Evolutionary conservation across 2,329 filamentous ascomycete species (phyloP), one percentile per base, ranked within the genome.

Genomic region (Trichoderma oligosporum): DNA sequence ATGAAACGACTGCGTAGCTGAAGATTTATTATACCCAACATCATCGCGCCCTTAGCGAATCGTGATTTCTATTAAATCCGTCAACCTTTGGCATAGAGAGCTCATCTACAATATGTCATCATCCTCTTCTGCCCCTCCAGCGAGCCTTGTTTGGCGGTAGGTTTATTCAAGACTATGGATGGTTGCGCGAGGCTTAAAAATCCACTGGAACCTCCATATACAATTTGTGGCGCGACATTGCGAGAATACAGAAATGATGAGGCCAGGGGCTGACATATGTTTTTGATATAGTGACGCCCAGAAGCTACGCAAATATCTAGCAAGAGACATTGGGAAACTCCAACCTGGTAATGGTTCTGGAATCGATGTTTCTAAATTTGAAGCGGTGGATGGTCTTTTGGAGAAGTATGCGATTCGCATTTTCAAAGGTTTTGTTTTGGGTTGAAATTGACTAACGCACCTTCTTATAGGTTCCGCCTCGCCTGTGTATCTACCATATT

Each of bases 401-500:
- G 72, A 75, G 51, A 70, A 73, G 74, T 77, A 64, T 22, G 44
- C 46, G n/a, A 16, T 38, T 12, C 16, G 3, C 11, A 11, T 24
- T n/a, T 11, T 36, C 42, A 20, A 12, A n/a, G n/a, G n/a, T n/a
- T n/a, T n/a, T n/a, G 16, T 4, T 33, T 8, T 16, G 9, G n/a
- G 4, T n/a, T 31, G 31, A 18, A 1, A 12, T 31, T 8, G 11
- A 22, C 52, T 55, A 38, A 55, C 41, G 31, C 31, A 39, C 52
- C 31, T 29, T 9, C 24, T 27, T 27, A 11, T 66, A 89, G 86
- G 64, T 85, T 88, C 70, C 89, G 90, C 63, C 75, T 85, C 48
- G 80, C 82, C 59, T 92, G 87, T 69, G 85, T 92, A 68, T 80
- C 82, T 62, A 82, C 84, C 57, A 85, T 93, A 59, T 88, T 91